Base-by-base conservation (phyloP, 805 yeast species). In the Metschnikowia hibisci region DNA sequence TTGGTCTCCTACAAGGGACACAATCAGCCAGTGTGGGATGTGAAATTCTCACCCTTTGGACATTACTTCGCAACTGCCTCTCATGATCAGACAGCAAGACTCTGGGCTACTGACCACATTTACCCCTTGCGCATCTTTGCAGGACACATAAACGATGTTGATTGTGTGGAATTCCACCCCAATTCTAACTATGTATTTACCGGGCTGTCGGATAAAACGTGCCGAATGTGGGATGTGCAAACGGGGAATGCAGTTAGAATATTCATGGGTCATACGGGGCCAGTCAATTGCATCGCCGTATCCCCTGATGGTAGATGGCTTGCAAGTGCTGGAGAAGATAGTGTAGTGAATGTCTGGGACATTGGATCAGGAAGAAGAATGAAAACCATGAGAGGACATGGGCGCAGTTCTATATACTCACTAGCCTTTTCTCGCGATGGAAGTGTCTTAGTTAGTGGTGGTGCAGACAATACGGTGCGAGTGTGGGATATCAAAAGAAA, bases 21-120 rank as follows among this genome's bases (percentile, higher is more conserved):
- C 60, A 87, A 82, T 56, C 95, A 87, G 53, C 98, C 99, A 1
- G 85, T 93, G 22, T 93, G 99, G 99, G 98, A 93, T 61, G 97
- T 93, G 6, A 78, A 84, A 55, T 93, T 88, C 58, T 82, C 96
- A 2, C 99, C 99, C 2, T 69, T 86, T 55, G 99, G 99, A 4
- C 98, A 93, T 66, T 93, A 93, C 67, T 93, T 93, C 64, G 96
- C 95, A n/a, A 90, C 97, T 0, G 96, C 95, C 0, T 87, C 96
- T 2, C 96, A 90, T 60, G 99, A 93, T 61, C 97, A 90, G 62
- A 93, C 99, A 0, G 98, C 98, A 1, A 77, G 98, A 48, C 72
- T 93, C 44, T 93, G 99, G 99, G 89, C 96, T 20, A 88, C 96
- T 54, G 99, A 93, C 62, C 99, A 93, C 64, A 90, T 93, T 34